phyloP scores from a whole-genome alignment of 108 stramenopile genomes.

The Cyclotella atomus region DNA sequence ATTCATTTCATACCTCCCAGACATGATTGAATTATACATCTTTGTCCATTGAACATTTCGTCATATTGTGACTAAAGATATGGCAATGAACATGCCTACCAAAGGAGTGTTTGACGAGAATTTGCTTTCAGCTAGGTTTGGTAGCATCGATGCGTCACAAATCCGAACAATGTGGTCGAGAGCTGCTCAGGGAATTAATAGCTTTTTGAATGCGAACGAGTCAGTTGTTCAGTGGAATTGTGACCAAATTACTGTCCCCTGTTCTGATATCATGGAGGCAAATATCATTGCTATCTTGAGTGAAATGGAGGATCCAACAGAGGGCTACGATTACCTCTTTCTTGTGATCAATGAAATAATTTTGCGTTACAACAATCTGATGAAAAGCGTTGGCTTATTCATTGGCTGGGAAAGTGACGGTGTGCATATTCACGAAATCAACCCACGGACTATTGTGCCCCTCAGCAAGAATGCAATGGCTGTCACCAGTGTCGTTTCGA shows the following conservation, averaged over 20 bases:
- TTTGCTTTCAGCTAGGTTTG: constrained; percentile 22
- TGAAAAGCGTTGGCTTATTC: constrained; percentile 7
- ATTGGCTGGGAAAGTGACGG: background rate
- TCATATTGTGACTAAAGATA: constrained; percentile 22
- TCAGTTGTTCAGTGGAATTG: constrained; percentile 16
- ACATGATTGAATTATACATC: constrained; percentile 41
- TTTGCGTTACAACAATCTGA: constrained; percentile 28
- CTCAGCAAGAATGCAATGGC: constrained; percentile 5
- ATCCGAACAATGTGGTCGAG: constrained; percentile 18
- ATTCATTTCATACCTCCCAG: constrained; percentile 27
- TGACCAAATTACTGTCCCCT: constrained; percentile 22
- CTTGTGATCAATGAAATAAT: constrained; percentile 33
- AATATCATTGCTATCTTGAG: constrained; percentile 21
- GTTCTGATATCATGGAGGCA: background rate
- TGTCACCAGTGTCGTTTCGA: background rate
- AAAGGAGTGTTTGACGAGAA: constrained; percentile 26
- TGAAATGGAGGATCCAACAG: constrained; percentile 22
- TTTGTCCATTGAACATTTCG: constrained; percentile 33
- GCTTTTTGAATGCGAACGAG: constrained; percentile 13
- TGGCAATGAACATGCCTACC: constrained; percentile 21
- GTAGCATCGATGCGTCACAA: constrained; percentile 4
- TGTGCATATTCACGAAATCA: constrained; percentile 9
- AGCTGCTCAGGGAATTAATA: constrained; percentile 20
- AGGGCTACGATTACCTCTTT: constrained; percentile 26
- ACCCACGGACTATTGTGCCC: constrained; percentile 24